Base-by-base conservation (phyloP, 164 flowering plant genomes). In the Vitis amurensis region DNA sequence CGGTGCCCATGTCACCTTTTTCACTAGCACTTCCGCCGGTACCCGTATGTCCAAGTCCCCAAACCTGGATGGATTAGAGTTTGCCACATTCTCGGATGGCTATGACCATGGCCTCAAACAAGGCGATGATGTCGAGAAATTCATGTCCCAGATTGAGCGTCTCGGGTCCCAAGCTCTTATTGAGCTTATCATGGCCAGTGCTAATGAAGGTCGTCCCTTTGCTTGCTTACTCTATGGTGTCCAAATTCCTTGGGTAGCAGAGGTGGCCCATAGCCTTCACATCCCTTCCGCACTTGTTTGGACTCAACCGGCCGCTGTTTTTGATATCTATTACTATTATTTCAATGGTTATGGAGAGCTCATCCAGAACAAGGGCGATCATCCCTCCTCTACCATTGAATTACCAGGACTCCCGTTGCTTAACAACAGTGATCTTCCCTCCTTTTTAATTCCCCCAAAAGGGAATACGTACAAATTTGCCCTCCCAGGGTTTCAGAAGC, bases 1-100 rank as follows among this genome's bases (percentile, higher is more conserved):
- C 12, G 76, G 74, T 23, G 61, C 53, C 0, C 11, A 44, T 3
- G 76, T 69, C 44, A 69, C 77, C 30, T 66, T 77, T 10, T 17
- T 37, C 70, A 69, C 76, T 15, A 58, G 11, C 14, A 12, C 37
- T 14, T 69, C 62, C 44, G 68, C 71, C 14, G 56, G 5, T 12
- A 48, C 29, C 23, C 71, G 62, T 14, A 73, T 72, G 59, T 5
- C 11, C 47, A 61, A 61, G 8, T 3, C 17, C 59, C 15, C 4
- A 2, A 6, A 12, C 5, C 27, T 29, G 9, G 30, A 50, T 8
- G 63, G 71, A 15, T n/a, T 68, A 4, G 11, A 55, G 1, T 51
- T 59, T 9, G 62, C 55, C 15, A 15, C 57, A n/a, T 69, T n/a
- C 50, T 69, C 72, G 2, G 71, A 68, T 27, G 71, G 71, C 47